phyloP scores from a whole-genome alignment of 2,329 filamentous ascomycete species.

The Fusarium piperis region DNA sequence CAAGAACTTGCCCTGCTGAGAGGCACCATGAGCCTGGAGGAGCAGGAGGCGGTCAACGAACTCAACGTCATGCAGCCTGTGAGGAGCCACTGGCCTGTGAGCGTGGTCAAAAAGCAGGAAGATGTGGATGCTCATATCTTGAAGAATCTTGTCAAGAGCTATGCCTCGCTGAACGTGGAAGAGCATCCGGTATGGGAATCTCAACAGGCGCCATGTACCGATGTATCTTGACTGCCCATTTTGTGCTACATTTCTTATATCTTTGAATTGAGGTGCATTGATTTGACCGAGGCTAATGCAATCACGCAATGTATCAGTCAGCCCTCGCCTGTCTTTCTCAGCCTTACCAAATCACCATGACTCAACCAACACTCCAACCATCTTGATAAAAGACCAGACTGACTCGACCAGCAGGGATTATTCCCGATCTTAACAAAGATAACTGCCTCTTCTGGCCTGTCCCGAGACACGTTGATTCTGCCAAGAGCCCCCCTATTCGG shows the following conservation, averaged over 20 bases:
- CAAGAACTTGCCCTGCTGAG: slow-evolving; percentile 37
- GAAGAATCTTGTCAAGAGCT: slow-evolving; percentile 36
- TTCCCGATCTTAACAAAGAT: not conserved
- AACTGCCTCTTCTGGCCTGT: not conserved
- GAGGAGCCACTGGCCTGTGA: slow-evolving; percentile 46
- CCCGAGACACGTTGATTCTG: not conserved
- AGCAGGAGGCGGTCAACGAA: slow-evolving; percentile 29
- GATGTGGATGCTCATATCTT: slow-evolving; percentile 38
- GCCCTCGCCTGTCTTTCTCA: not conserved
- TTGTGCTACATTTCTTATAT: not conserved
- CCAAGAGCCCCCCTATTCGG: not conserved
- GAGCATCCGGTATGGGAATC: not conserved
- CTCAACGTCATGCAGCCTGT: slow-evolving; percentile 37
- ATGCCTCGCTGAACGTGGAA: slow-evolving; percentile 17
- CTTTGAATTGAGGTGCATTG: not conserved
- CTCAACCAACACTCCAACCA: not conserved
- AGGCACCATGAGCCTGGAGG: slow-evolving; percentile 26
- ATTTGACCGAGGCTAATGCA: not conserved
- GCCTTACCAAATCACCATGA: not conserved
- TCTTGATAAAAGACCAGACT: not conserved
- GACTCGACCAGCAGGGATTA: not conserved
- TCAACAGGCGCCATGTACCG: not conserved
- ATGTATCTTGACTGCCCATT: not conserved
- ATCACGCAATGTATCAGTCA: not conserved
- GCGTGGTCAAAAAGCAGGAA: slow-evolving; percentile 40